Evolutionary conservation across 2,329 filamentous ascomycete species (phyloP).

Genomic region (Arthroderma uncinatum): DNA sequence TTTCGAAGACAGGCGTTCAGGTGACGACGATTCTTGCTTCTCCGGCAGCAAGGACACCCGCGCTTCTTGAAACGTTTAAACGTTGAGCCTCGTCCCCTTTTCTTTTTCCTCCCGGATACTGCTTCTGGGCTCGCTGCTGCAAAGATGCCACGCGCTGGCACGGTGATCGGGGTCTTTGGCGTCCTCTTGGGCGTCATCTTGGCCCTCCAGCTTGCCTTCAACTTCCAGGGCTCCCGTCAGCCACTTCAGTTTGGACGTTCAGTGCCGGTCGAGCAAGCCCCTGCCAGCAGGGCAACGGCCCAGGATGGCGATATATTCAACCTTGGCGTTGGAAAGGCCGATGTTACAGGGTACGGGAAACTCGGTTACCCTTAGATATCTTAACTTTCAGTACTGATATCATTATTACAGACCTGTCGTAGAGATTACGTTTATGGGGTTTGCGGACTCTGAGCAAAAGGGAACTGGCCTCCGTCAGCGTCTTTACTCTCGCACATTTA

Average conservation of each 20-base stretch:
- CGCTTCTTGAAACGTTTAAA: too few species aligned
- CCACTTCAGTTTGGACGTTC: background rate
- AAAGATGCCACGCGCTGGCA: background rate
- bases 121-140: background rate
- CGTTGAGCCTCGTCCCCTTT: background rate
- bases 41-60: too few species aligned
- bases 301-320: slow-evolving; percentile 43
- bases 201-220: slow-evolving; percentile 23
- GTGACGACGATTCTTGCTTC: too few species aligned
- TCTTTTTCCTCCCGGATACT: background rate
- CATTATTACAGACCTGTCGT: slow-evolving; percentile 56
- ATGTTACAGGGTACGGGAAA: slow-evolving; percentile 53
- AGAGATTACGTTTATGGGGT: slow-evolving; percentile 84
- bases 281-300: slow-evolving; percentile 8
- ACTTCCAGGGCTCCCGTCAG: slow-evolving; percentile 9
- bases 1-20: too few species aligned
- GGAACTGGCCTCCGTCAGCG: slow-evolving; percentile 79
- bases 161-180: slow-evolving; percentile 6
- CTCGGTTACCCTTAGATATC: background rate
- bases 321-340: slow-evolving; percentile 58
- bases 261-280: slow-evolving; percentile 10
- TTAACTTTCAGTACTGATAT: background rate
- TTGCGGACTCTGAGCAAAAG: slow-evolving; percentile 72
- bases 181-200: slow-evolving; percentile 22
- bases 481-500: slow-evolving; percentile 80